Evolutionary conservation across 257 asterid genomes (phyloP).

Genomic region (Solanum clarkiae): DNA sequence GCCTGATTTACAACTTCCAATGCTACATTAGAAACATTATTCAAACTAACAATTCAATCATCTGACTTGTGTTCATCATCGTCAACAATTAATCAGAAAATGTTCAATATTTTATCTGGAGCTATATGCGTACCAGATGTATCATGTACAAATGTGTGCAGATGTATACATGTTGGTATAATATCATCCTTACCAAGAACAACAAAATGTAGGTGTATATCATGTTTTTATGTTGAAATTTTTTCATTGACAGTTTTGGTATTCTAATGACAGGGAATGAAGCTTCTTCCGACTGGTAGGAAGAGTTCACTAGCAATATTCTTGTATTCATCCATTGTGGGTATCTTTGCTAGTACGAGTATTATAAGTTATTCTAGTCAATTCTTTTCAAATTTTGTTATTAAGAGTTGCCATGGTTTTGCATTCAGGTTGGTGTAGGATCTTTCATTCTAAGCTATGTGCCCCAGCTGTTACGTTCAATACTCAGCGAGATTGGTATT

Average conservation of each 20-base stretch:
- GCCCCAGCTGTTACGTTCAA: constrained; percentile 37
- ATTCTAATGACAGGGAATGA: constrained; percentile 69
- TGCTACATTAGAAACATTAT: background rate
- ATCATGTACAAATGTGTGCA: background rate
- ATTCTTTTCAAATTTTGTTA: background rate
- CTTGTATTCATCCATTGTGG: constrained; percentile 65
- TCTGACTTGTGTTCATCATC: background rate
- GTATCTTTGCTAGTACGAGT: constrained; percentile 14
- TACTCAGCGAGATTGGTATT: constrained; percentile 54
- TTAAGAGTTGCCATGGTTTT: background rate
- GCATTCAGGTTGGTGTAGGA: constrained; percentile 73
- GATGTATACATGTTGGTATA: background rate
- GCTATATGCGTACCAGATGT: background rate
- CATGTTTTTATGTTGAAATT: background rate
- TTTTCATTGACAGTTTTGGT: background rate
- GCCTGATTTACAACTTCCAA: background rate
- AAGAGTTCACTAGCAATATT: constrained; percentile 60
- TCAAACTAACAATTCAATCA: background rate
- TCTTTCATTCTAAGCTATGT: constrained; percentile 50
- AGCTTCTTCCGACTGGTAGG: constrained; percentile 89
- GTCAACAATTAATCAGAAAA: background rate
- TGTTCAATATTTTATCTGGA: background rate
- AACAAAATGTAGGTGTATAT: background rate
- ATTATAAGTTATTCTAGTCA: background rate
- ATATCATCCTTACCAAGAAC: background rate